Conservation (phyloP, 495 filamentous ascomycete species). For the Cryomyces minteri region DNA sequence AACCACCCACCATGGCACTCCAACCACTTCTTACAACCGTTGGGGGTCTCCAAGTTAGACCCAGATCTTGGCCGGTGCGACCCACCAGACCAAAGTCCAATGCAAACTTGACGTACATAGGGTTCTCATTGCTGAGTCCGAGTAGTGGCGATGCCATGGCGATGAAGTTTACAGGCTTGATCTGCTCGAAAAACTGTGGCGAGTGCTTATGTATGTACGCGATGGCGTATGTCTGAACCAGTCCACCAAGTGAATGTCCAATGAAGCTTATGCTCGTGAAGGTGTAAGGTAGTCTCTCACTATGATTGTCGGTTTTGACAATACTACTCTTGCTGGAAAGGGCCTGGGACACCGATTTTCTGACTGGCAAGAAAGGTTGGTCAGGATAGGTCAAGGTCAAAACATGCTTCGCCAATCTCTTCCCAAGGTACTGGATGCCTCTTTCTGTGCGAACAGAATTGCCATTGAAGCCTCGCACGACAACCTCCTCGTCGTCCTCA, state of each 20-base stretch:
- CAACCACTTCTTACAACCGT: constrained; percentile 69
- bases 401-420: constrained; percentile 81
- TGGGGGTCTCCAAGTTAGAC: constrained; percentile 82
- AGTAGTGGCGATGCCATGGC: constrained; percentile 79
- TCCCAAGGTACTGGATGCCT: constrained; percentile 92
- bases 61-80: constrained; percentile 84
- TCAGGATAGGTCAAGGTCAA: constrained; percentile 82
- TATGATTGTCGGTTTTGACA: constrained; percentile 13
- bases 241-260: constrained; percentile 78
- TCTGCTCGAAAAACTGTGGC: constrained; percentile 72
- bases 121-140: constrained; percentile 92
- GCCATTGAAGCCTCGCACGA: constrained; percentile 80
- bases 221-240: constrained; percentile 88
- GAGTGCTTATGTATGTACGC: constrained; percentile 96
- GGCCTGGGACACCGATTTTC: constrained; percentile 25
- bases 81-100: constrained; percentile 92
- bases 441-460: constrained; percentile 83
- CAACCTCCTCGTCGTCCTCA: constrained; percentile 68
- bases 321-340: constrained; percentile 29
- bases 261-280: constrained; percentile 95
- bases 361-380: constrained; percentile 60
- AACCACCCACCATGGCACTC: constrained; percentile 66
- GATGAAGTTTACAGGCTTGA: constrained; percentile 85
- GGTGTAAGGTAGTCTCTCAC: constrained; percentile 43
- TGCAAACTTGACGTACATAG: constrained; percentile 90